Conservation (phyloP, 345 rosid species). For the Eucalyptus decipiens region DNA sequence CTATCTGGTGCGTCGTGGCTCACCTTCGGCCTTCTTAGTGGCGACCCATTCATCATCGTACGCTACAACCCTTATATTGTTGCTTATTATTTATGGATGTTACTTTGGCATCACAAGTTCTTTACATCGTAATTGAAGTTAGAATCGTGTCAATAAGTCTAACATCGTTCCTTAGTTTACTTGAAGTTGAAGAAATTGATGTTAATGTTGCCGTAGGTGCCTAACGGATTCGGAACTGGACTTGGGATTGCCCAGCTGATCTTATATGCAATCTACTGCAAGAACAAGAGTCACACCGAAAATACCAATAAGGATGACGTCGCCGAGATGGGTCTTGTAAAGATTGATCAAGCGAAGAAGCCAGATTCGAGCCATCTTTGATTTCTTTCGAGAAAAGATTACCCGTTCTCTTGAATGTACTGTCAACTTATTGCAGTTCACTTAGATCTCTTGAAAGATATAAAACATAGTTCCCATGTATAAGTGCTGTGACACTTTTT, state of each 20-base stretch:
- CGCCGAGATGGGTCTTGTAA: background rate
- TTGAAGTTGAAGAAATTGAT: background rate
- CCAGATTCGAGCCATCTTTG: background rate
- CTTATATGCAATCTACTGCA: conserved; percentile 22
- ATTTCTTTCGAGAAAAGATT: background rate
- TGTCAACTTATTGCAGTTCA: background rate
- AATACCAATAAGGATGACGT: background rate
- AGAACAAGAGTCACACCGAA: background rate
- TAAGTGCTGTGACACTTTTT: background rate
- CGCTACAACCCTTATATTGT: background rate
- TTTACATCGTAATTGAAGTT: background rate
- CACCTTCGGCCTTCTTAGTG: conserved; percentile 17
- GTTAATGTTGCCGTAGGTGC: conserved; percentile 1
- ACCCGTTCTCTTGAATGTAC: background rate
- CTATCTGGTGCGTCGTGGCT: conserved; percentile 23
- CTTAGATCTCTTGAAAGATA: background rate
- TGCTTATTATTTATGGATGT: background rate
- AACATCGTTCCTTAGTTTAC: background rate
- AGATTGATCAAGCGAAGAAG: background rate
- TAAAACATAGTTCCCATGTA: background rate
- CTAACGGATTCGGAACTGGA: conserved; percentile 20
- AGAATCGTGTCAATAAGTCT: background rate
- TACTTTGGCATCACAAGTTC: background rate
- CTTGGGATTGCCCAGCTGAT: conserved; percentile 22
- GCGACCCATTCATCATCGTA: conserved; percentile 23